These are phyloP conservation scores for Irpex lacteus DNA, from an alignment of 1,284 basidiomycete species.

Conservation along the genomic window DNA sequence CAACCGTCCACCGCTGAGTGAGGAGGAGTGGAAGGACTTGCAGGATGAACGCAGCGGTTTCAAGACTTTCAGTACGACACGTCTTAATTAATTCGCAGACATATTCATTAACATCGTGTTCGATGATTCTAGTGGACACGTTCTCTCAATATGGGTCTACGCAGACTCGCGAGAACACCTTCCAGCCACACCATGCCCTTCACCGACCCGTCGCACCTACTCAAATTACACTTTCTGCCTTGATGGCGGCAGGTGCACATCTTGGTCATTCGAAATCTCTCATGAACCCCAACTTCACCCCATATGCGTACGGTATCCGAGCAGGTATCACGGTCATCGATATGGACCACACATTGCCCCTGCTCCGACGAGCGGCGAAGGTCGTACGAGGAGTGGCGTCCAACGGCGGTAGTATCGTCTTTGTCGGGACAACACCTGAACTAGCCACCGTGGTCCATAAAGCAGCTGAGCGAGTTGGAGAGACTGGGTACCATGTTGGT, in stretches of 20 bases:
- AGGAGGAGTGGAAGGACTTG: conserved; percentile 64
- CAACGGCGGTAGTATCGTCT: conserved; percentile 84
- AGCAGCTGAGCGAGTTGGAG: conserved; percentile 78
- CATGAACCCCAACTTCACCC: conserved; percentile 85
- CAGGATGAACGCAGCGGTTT: conserved; percentile 55
- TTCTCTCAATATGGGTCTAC: conserved; percentile 77
- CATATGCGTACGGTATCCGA: conserved; percentile 94
- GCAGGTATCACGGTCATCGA: conserved; percentile 94
- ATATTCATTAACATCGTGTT: background rate
- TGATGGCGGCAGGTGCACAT: conserved; percentile 92
- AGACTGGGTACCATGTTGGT: conserved; percentile 79
- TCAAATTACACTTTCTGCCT: conserved; percentile 81
- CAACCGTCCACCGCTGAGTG: conserved; percentile 38
- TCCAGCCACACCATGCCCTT: conserved; percentile 72
- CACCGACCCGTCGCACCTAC: conserved; percentile 61
- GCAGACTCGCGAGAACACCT: conserved; percentile 68
- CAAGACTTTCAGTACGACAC: conserved; percentile 44
- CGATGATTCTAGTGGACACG: conserved; percentile 48
- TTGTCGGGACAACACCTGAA: conserved; percentile 86
- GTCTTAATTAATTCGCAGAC: background rate
- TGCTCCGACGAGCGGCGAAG: conserved; percentile 87
- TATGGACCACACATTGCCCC: conserved; percentile 90
- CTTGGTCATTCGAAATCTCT: conserved; percentile 85
- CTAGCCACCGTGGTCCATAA: conserved; percentile 75
- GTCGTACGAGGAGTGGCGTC: conserved; percentile 83